Evolutionary conservation across 805 yeast genomes (phyloP).

Genomic region (Vanderwaltozyma tropicalis): DNA sequence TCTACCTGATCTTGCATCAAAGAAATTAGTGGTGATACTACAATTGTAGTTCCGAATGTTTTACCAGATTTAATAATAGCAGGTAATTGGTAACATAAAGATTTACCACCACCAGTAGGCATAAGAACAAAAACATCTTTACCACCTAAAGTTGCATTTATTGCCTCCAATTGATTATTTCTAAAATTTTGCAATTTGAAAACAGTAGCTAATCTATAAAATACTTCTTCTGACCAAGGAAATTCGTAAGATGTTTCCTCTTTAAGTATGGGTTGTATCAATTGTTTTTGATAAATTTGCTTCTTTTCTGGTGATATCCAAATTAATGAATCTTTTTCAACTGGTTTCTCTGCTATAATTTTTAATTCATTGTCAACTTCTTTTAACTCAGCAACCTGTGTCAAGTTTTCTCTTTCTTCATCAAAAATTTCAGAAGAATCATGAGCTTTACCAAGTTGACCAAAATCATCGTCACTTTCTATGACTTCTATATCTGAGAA

Average conservation of each 20-base stretch:
- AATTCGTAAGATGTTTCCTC: not conserved
- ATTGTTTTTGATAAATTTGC: not conserved
- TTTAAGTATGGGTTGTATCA: not conserved
- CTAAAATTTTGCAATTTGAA: constrained; percentile 67
- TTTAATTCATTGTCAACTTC: constrained; percentile 10
- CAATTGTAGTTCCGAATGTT: constrained; percentile 81
- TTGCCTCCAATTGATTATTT: constrained; percentile 78
- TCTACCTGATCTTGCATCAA: constrained; percentile 96
- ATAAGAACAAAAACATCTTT: constrained; percentile 86
- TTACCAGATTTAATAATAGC: constrained; percentile 70
- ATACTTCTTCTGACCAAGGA: constrained; percentile 65
- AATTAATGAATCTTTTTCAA: not conserved
- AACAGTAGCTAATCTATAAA: constrained; percentile 41
- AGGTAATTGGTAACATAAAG: constrained; percentile 91
- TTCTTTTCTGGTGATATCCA: not conserved
- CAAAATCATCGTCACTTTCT: constrained; percentile 25
- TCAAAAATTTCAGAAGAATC: constrained; percentile 18
- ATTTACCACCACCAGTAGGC: constrained; percentile 99
- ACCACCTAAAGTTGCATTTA: constrained; percentile 66
- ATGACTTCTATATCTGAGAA: constrained; percentile 17
- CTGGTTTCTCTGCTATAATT: constrained; percentile 20
- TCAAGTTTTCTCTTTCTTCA: constrained; percentile 27
- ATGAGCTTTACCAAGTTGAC: constrained; percentile 19
- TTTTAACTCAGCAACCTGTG: constrained; percentile 13
- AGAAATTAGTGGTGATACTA: constrained; percentile 89